Percentiles rank a stretch among this genome's conserved stretches.
These are phyloP conservation scores for Phaeomoniella chlamydospora DNA, from an alignment of 2,329 filamentous ascomycete genomes.

Conservation along the genomic window DNA sequence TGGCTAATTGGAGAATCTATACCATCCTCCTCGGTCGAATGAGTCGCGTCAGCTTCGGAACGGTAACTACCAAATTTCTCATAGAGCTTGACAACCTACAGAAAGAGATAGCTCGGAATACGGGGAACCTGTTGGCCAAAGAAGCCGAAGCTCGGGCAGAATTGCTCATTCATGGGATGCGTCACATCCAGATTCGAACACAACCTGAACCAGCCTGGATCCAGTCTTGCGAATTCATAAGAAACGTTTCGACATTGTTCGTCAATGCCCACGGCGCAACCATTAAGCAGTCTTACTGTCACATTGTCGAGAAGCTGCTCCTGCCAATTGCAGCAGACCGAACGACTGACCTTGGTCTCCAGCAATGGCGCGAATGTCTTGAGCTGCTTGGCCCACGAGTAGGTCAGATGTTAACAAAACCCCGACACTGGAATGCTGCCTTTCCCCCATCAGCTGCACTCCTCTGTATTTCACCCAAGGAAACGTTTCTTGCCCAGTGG, in stretches of 20 bases:
- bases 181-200: constrained; percentile 65
- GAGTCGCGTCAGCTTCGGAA: constrained; percentile 81
- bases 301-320: constrained; percentile 74
- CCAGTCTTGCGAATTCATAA: constrained; percentile 78
- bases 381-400: constrained; percentile 64
- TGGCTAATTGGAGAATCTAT: constrained; percentile 93
- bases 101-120: constrained; percentile 57
- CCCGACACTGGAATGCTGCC: constrained; percentile 77
- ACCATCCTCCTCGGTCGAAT: constrained; percentile 87
- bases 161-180: constrained; percentile 80
- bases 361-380: constrained; percentile 78
- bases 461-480: constrained; percentile 74
- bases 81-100: constrained; percentile 66
- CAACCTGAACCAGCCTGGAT: constrained; percentile 65
- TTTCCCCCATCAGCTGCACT: constrained; percentile 81
- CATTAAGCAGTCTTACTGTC: constrained; percentile 89
- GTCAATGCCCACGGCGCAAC: constrained; percentile 71
- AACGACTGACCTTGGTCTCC: constrained; percentile 59
- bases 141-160: constrained; percentile 73
- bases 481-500: constrained; percentile 78
- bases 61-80: constrained; percentile 70
- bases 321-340: constrained; percentile 76
- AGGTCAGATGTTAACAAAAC: constrained; percentile 75
- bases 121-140: constrained; percentile 41
- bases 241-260: constrained; percentile 68